These are phyloP conservation scores for Rhododendron vialii DNA, from an alignment of 148 eudicot genomes.

Conservation along the genomic window DNA sequence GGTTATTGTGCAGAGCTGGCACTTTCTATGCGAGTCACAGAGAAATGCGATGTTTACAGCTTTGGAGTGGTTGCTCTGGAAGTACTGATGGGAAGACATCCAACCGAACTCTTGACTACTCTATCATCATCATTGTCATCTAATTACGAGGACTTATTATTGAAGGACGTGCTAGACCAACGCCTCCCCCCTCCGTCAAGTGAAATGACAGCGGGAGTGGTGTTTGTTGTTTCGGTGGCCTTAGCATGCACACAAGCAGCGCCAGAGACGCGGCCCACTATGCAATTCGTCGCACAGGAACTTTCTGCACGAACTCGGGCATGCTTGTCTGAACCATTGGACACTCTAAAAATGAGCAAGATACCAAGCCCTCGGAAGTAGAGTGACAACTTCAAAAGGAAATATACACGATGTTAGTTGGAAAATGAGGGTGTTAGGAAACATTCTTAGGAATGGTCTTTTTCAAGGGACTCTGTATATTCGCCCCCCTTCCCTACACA, in stretches of 20 bases:
- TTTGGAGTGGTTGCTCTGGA: constrained; percentile 74
- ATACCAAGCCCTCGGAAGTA: constrained; percentile 26
- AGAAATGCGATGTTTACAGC: constrained; percentile 75
- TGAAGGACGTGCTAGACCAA: constrained; percentile 57
- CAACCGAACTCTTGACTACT: constrained; percentile 53
- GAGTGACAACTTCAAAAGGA: not conserved
- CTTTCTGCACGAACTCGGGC: constrained; percentile 40
- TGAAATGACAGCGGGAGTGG: constrained; percentile 43
- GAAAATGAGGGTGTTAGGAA: too few species aligned
- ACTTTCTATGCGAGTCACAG: constrained; percentile 48
- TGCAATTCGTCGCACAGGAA: constrained; percentile 71
- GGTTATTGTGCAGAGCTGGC: constrained; percentile 38
- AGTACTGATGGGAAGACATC: constrained; percentile 74
- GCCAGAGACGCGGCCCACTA: constrained; percentile 61
- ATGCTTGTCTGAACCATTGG: constrained; percentile 35
- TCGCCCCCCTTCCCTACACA: too few species aligned
- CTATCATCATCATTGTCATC: constrained; percentile 18
- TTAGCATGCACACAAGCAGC: constrained; percentile 40
- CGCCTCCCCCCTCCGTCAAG: constrained; percentile 44
- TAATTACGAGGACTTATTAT: constrained; percentile 21
- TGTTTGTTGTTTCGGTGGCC: constrained; percentile 39
- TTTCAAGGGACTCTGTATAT: too few species aligned
- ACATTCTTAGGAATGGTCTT: not conserved
- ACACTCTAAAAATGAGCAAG: constrained; percentile 30
- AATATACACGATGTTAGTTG: too few species aligned